These are phyloP conservation scores for Aspergillus persii DNA, from an alignment of 2,329 filamentous ascomycete species.

Conservation along the genomic window DNA sequence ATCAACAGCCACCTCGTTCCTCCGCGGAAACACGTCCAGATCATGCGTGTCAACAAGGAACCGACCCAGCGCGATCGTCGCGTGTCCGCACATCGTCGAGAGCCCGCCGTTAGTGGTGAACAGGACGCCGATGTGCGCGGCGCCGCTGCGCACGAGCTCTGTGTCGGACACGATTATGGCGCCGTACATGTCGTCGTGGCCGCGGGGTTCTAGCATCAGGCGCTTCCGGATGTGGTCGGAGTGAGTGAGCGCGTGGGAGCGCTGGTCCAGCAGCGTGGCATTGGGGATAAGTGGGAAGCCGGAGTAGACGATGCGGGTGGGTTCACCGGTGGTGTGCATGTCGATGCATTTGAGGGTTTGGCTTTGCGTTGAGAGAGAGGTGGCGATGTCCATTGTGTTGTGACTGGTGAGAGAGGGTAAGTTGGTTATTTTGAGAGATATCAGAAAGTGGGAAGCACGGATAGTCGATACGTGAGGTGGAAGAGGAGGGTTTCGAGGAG, in stretches of 20 bases:
- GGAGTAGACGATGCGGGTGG: slow-evolving; percentile 47
- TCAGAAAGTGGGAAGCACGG: no score
- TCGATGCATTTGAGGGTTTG: slow-evolving; percentile 34
- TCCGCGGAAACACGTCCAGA: slow-evolving; percentile 37
- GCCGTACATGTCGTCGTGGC: slow-evolving; percentile 54
- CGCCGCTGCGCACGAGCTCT: slow-evolving; percentile 37
- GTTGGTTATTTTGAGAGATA: no score
- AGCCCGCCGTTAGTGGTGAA: slow-evolving; percentile 51
- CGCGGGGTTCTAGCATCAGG: slow-evolving; percentile 49
- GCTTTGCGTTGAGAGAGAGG: slow-evolving; percentile 2
- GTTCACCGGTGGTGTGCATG: slow-evolving; percentile 52
- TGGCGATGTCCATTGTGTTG: slow-evolving; percentile 18
- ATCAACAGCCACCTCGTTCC: slow-evolving; percentile 27
- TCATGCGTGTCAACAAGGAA: slow-evolving; percentile 45
- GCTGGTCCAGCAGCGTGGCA: slow-evolving; percentile 41
- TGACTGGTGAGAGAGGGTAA: no score
- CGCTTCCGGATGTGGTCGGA: slow-evolving; percentile 43
- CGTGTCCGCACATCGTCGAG: slow-evolving; percentile 54
- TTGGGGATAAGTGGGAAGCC: slow-evolving; percentile 42
- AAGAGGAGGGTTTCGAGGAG: no score
- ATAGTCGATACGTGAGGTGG: no score
- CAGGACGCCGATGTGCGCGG: slow-evolving; percentile 50
- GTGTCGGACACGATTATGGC: slow-evolving; percentile 46
- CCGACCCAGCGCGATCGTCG: slow-evolving; percentile 50
- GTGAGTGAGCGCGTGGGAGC: slow-evolving; percentile 36